These are phyloP conservation scores for Venturia carpophila DNA, from an alignment of 2,329 filamentous ascomycete genomes.

Conservation along the genomic window DNA sequence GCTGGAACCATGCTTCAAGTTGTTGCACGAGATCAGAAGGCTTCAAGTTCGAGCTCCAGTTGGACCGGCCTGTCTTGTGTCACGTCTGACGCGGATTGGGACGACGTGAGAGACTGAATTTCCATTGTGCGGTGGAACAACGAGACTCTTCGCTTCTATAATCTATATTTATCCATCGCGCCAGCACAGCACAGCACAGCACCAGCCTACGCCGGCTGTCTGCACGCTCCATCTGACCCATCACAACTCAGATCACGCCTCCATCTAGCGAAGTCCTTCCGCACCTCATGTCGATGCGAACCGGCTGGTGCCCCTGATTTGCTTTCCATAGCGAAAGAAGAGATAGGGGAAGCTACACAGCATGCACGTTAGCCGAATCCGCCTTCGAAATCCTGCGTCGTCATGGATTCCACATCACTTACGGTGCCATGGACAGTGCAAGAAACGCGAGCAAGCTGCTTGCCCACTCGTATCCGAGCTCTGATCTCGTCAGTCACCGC, in stretches of 20 bases:
- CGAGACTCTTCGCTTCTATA: conserved; percentile 11
- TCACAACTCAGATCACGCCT: conserved; percentile 10
- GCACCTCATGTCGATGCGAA: conserved; percentile 28
- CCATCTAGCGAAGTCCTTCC: conserved; percentile 6
- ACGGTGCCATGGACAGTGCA: conserved; percentile 43
- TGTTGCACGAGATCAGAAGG: conserved; percentile 9
- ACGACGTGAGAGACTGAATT: conserved; percentile 7
- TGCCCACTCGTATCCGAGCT: conserved; percentile 45
- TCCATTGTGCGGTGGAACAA: conserved; percentile 11
- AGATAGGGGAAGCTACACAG: conserved; percentile 34
- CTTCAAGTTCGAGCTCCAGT: background rate
- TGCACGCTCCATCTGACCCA: background rate
- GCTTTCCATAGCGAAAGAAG: conserved; percentile 44
- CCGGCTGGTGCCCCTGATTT: conserved; percentile 40
- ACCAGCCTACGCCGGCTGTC: background rate
- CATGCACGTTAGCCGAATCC: conserved; percentile 27
- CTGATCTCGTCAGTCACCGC: conserved; percentile 37
- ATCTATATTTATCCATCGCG: conserved; percentile 9
- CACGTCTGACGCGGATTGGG: conserved; percentile 7
- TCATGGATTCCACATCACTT: conserved; percentile 23
- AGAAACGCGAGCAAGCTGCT: conserved; percentile 41
- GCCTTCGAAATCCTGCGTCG: background rate
- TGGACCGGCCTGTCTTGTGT: background rate
- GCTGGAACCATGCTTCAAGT: background rate
- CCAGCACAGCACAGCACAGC: too few relatives aligned